Evolutionary conservation across 148 eudicot species (phyloP).

Genomic region (Chenopodium quinoa): DNA sequence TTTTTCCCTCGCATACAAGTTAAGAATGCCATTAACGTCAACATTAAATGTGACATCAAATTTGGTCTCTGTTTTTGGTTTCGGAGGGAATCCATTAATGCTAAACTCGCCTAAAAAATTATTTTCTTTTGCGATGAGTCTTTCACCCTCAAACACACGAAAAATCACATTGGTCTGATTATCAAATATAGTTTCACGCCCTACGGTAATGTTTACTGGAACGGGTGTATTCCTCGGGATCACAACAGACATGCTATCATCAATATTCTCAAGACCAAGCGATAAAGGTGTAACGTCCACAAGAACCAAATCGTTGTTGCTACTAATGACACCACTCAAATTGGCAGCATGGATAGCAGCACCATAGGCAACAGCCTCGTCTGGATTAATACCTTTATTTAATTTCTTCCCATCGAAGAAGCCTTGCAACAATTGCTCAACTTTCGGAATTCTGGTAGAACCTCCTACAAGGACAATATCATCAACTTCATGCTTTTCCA

Average conservation of each 20-base stretch:
- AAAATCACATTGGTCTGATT: background rate
- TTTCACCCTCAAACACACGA: conserved; percentile 25
- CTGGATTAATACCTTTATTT: conserved; percentile 4
- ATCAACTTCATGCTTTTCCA: background rate
- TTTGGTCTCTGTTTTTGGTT: background rate
- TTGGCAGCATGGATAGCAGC: conserved; percentile 29
- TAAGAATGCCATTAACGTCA: conserved; percentile 24
- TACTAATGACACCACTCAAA: background rate
- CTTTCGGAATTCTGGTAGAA: conserved; percentile 22
- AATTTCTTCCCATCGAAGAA: conserved; percentile 14
- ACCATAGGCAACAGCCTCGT: conserved; percentile 28
- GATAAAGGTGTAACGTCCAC: conserved; percentile 13
- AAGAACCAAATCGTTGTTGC: background rate
- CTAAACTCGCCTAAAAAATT: conserved; percentile 10
- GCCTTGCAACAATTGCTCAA: conserved; percentile 11
- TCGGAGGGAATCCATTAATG: conserved; percentile 13
- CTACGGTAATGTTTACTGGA: background rate
- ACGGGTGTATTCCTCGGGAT: conserved; percentile 21
- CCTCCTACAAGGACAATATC: conserved; percentile 26
- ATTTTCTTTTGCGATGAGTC: conserved; percentile 15
- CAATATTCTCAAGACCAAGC: background rate
- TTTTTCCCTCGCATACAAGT: conserved; percentile 14
- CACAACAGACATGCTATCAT: background rate
- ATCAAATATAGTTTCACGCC: background rate
- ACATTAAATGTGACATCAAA: conserved; percentile 16